Percentiles rank a stretch among this genome's conserved stretches.
Evolutionary conservation across 352 stramenopile genomes (phyloP).

Genomic region (Pythium aphanidermatum): DNA sequence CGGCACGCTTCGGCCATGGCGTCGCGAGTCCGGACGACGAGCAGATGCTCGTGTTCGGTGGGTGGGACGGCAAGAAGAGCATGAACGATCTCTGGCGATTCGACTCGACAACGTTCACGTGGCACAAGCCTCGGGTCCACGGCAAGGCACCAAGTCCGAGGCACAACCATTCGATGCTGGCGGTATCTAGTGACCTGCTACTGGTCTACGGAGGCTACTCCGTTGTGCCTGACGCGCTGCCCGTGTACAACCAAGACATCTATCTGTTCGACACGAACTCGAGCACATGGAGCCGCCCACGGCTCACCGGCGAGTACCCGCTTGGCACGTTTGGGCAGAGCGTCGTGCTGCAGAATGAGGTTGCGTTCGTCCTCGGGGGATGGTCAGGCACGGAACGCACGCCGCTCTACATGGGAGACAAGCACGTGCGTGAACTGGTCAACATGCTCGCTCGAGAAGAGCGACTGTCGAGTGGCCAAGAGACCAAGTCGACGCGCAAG

Average conservation of each 20-base stretch:
- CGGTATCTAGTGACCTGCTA: constrained; percentile 25
- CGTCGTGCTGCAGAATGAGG: constrained; percentile 32
- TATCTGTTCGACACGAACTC: constrained; percentile 55
- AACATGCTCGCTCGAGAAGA: constrained; percentile 49
- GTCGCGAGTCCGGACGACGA: constrained; percentile 53
- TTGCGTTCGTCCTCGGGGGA: constrained; percentile 61
- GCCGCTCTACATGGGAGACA: constrained; percentile 75
- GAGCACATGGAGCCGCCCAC: constrained; percentile 55
- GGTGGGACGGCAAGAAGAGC: constrained; percentile 75
- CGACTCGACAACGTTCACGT: constrained; percentile 64
- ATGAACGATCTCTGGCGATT: constrained; percentile 77
- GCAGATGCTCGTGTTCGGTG: constrained; percentile 85
- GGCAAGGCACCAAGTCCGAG: constrained; percentile 61
- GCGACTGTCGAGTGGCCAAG: constrained; percentile 37
- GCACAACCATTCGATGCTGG: constrained; percentile 68
- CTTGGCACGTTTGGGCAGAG: constrained; percentile 57
- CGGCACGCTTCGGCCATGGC: constrained; percentile 66
- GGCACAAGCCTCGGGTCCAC: constrained; percentile 53
- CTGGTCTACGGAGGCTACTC: constrained; percentile 82
- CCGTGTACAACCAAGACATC: constrained; percentile 73
- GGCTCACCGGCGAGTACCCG: constrained; percentile 67
- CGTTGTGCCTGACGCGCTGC: constrained; percentile 35
- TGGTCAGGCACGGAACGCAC: constrained; percentile 74
- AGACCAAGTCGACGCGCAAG: constrained; percentile 24
- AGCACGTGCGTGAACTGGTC: constrained; percentile 50